Base-by-base conservation (phyloP, 1,284 basidiomycete genomes). In the Mycosarcoma maydis region DNA sequence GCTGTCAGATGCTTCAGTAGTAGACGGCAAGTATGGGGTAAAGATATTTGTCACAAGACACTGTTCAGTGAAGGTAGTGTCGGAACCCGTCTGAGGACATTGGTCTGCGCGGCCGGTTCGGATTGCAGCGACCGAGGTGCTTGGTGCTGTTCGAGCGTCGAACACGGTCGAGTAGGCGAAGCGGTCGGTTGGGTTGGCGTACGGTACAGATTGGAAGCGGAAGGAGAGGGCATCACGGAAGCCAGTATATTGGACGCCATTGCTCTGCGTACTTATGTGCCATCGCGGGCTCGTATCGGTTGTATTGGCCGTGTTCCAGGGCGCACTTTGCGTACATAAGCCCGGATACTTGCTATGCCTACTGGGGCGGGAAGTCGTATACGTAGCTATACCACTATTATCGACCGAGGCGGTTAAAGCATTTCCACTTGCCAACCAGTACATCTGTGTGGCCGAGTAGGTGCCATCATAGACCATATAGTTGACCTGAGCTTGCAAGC, bases 21-120 rank as follows among this genome's bases (percentile, higher is more conserved):
- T 81, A n/a, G 76, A 80, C 1, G 82, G 83, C 44, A 83, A 73
- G 77, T 76, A 78, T 4, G 87, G 86, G 22, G 83, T 85, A 43
- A 87, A 82, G 14, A 89, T 84, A 70, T 88, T 88, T 61, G 88
- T 70, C 0, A 84, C 85, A 26, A 88, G 79, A 73, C 88, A 87
- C 85, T 77, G 77, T 38, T 85, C 80, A 0, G 61, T 46, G 46
- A 60, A 70, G 2, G 7, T n/a, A 7, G 39, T 3, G 19, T 46
- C 27, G 32, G 40, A 41, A 1, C 34, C 54, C 23, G 9, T n/a
- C 20, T 70, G 67, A 9, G 67, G 61, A 20, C 67, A 70, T 41
- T 70, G 67, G 32, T 53, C 52, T 20, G 30, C 13, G 16, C 52
- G 47, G 10, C 37, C 46, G 6, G 47, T 32, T 22, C 60, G 43